Evolutionary conservation across 345 rosid genomes (phyloP), one percentile per base, ranked within the genome.

Genomic region (Jatropha curcas): DNA sequence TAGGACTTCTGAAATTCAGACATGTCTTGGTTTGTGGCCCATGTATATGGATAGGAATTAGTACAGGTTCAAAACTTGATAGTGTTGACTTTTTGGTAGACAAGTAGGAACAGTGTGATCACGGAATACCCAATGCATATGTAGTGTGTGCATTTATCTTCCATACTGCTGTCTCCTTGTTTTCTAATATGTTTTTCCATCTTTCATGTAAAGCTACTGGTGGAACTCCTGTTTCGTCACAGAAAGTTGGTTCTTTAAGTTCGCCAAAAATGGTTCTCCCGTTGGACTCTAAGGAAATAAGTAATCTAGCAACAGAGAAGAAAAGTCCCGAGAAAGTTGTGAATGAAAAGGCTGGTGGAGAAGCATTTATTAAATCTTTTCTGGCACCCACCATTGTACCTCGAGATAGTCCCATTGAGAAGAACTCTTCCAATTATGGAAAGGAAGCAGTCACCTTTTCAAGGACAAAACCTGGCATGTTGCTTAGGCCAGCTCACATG

Each of bases 401-500:
- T 17, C 74, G 8, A 43, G 91, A 87, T 61, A 82, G 60, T 82
- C 83, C 82, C 10, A 68, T 71, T 30, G 87, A 75, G 65, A 92
- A 89, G 75, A 90, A 85, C 24, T 65, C 82, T 53, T 72, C 79
- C 25, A 79, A 78, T 74, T 75, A 90, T 35, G 83, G 66, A 81
- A 84, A 68, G 78, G 98, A 90, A 76, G 83, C 89, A 67, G 84
- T 95, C 77, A 82, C 96, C 60, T 92, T 91, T 84, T 86, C 94
- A 68, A 90, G 74, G 88, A 95, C 99, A 27, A 92, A 82, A 72
- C 96, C 97, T 1, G 98, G 99, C 33, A 90, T 95, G 99, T 79
- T 91, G 74, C 90, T 93, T 53, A 90, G 88, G 81, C 99, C 99
- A 31, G 92, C 94, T 82, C 89, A 90, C 82, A 66, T 76, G 27